Conservation (phyloP, 192 early-diverging fungal species). For the Coemansia nantahalensis region DNA sequence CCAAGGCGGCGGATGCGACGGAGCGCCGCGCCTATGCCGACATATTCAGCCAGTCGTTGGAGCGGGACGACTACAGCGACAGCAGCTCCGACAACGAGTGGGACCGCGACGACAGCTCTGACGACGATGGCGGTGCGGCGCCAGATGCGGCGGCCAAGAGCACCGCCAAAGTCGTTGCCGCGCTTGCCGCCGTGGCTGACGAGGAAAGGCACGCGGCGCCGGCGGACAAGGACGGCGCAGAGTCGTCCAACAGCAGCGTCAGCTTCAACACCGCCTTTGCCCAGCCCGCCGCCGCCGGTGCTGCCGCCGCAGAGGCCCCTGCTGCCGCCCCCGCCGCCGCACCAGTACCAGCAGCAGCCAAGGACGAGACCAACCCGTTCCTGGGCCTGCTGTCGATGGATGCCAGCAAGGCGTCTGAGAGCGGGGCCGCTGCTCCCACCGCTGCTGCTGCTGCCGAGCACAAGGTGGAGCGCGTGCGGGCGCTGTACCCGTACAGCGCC, state of each 20-base stretch:
- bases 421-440: neutral
- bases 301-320: neutral
- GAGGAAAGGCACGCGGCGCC: neutral
- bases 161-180: neutral
- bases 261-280: slow-evolving; percentile 51
- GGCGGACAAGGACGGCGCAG: neutral
- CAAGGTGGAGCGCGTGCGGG: slow-evolving; percentile 25
- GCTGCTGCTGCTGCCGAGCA: slow-evolving; percentile 2
- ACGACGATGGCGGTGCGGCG: slow-evolving; percentile 16
- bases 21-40: slow-evolving; percentile 1
- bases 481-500: slow-evolving; percentile 33
- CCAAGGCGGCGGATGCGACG: neutral
- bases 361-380: slow-evolving; percentile 43
- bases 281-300: slow-evolving; percentile 7
- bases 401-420: neutral
- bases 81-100: slow-evolving; percentile 38
- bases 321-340: neutral
- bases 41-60: slow-evolving; percentile 24
- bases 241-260: slow-evolving; percentile 21
- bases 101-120: slow-evolving; percentile 48
- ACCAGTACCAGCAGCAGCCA: too few species aligned
- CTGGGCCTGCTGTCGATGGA: slow-evolving; percentile 16
- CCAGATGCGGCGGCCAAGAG: neutral
- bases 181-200: neutral
- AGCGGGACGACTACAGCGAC: slow-evolving; percentile 18